Evolutionary conservation across 2,329 filamentous ascomycete species (phyloP).

Genomic region (Claviceps capensis): DNA sequence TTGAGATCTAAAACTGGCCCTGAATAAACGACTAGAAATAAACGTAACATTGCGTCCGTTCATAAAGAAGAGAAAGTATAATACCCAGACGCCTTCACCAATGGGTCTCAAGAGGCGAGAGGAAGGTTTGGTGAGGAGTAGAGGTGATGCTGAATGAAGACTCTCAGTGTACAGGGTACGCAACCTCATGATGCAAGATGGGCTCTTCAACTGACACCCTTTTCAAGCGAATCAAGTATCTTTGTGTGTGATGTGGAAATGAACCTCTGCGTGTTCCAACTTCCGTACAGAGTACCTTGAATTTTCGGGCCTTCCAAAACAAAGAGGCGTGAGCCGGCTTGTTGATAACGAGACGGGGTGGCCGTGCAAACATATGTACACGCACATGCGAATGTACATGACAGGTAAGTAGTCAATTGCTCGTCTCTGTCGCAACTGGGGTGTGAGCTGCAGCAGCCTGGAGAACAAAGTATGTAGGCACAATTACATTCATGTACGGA

Average conservation of each 20-base stretch:
- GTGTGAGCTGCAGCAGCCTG: not conserved
- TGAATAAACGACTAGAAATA: not conserved
- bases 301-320: slow-evolving; percentile 2
- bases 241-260: no score
- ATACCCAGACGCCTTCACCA: not conserved
- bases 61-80: not conserved
- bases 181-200: no score
- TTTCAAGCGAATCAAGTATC: no score
- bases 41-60: not conserved
- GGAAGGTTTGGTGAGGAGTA: no score
- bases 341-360: slow-evolving; percentile 1
- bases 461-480: not conserved
- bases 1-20: not conserved
- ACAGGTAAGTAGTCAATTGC: not conserved
- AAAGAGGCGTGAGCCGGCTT: not conserved
- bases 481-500: not conserved
- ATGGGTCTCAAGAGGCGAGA: not conserved
- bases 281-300: not conserved
- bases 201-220: no score
- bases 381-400: not conserved
- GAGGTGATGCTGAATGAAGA: no score
- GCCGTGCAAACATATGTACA: not conserved
- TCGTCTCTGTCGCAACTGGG: not conserved
- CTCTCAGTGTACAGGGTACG: no score
- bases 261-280: no score